Percentiles rank a stretch among this genome's conserved stretches.
phyloP scores from a whole-genome alignment of 1,284 basidiomycete species.

The Thelephora terrestris region DNA sequence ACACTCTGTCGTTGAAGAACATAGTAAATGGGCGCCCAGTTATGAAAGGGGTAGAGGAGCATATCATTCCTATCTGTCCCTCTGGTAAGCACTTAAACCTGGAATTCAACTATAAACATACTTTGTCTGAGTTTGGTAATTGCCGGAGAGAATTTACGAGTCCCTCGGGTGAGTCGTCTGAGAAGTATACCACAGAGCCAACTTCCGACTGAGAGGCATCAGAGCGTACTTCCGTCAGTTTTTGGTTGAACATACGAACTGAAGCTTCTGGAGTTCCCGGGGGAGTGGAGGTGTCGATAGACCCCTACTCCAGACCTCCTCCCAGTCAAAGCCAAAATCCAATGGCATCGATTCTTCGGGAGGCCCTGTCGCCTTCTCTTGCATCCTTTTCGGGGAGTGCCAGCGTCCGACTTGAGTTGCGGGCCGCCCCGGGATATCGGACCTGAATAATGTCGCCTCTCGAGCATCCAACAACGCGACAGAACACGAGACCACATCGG shows the following conservation, averaged over 20 bases:
- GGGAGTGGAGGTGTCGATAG: conserved; percentile 23
- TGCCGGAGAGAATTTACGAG: conserved; percentile 37
- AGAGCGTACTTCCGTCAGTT: not conserved
- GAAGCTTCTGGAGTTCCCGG: conserved; percentile 23
- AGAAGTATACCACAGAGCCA: conserved; percentile 47
- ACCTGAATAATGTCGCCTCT: conserved; percentile 39
- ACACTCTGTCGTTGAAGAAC: conserved; percentile 47
- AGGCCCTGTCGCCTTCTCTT: conserved; percentile 7
- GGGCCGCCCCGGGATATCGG: conserved; percentile 44
- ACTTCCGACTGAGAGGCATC: conserved; percentile 25
- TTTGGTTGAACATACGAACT: conserved; percentile 21
- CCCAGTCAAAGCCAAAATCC: conserved; percentile 33
- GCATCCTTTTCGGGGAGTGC: conserved; percentile 38
- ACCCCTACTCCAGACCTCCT: conserved; percentile 35
- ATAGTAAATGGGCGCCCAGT: conserved; percentile 76
- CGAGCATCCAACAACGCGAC: conserved; percentile 36
- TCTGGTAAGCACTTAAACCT: not conserved
- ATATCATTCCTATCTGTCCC: conserved; percentile 57
- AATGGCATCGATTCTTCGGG: conserved; percentile 7
- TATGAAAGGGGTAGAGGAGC: conserved; percentile 77
- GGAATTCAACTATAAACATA: conserved; percentile 15
- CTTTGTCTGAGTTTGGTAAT: conserved; percentile 45
- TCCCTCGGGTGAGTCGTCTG: conserved; percentile 55
- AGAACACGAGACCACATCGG: conserved; percentile 36
- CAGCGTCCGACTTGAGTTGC: conserved; percentile 58